Evolutionary conservation across 1,284 basidiomycete genomes (phyloP), one percentile per base, ranked within the genome.

Genomic region (Jaminaea rosea): DNA sequence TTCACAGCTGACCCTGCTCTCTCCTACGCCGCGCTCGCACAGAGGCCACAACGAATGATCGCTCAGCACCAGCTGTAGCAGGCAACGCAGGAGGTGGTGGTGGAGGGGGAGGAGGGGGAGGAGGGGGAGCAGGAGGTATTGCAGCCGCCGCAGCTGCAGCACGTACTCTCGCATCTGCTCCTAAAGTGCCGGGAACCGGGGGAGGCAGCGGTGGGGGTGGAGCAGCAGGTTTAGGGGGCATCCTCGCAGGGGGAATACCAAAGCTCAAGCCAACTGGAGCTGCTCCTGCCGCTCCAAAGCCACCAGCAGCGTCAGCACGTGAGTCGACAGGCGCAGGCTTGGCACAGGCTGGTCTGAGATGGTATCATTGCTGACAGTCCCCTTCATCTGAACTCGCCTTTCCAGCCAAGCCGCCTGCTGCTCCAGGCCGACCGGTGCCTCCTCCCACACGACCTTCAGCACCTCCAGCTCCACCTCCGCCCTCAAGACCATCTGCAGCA

Each of bases 171-270:
- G 56, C 44, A 7, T 41, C 36, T 9, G 55, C 63, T 11, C 55
- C 61, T 13, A 45, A 53, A 2, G 41, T 55, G n/a, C 55, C 56
- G 9, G 47, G 55, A 19, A 44, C 27, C 29, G 44, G 54, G 26
- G 32, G 49, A n/a, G 50, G 53, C 1, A 46, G 46, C 10, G 26
- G 39, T 0, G 21, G 24, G 8, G 49, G 58, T 17, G 49, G 50
- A 8, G 50, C 54, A 3, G 56, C 61, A 2, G 88, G 90, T 69
- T 77, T 92, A 4, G 90, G 83, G 26, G 84, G 83, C 7, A 75
- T 93, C 8, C 92, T 93, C 71, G 88, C 90, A 37, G 88, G 87
- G 21, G 90, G 90, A 1, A 84, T 92, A 78, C 90, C 90, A 2
- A 90, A 87, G 69, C 72, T 93, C 60, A 91, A 85, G 76, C 58